Evolutionary conservation across 1,139 yeast genomes (phyloP).

Genomic region (Yamadazyma siamensis): DNA sequence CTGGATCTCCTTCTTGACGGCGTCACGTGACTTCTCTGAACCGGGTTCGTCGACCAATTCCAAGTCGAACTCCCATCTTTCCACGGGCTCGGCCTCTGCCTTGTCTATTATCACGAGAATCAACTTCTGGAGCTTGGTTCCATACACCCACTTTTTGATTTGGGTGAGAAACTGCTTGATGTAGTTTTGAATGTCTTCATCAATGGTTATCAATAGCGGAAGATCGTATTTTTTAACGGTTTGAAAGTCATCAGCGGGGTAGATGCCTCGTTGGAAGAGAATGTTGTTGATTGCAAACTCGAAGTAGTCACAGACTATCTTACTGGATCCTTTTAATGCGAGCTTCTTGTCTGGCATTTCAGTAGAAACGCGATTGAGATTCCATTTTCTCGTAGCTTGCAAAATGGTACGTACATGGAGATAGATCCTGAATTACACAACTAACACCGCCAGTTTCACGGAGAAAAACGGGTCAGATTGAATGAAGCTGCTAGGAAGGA

Average conservation of each 20-base stretch:
- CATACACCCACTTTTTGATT: constrained; percentile 76
- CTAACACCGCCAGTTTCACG: constrained; percentile 52
- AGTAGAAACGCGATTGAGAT: neutral
- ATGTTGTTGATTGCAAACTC: constrained; percentile 78
- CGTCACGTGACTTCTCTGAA: constrained; percentile 37
- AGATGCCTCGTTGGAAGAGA: constrained; percentile 84
- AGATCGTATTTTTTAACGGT: constrained; percentile 79
- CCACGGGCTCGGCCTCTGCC: constrained; percentile 65
- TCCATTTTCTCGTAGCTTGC: too few relatives aligned
- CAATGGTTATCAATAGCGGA: constrained; percentile 68
- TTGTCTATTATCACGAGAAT: constrained; percentile 71
- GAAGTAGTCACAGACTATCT: constrained; percentile 78
- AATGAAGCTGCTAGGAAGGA: constrained; percentile 53
- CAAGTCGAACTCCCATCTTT: constrained; percentile 83
- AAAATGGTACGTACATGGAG: constrained; percentile 1
- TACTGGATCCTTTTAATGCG: constrained; percentile 74
- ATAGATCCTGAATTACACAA: too few relatives aligned
- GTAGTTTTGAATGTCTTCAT: constrained; percentile 73
- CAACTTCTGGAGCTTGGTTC: constrained; percentile 65
- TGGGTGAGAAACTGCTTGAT: constrained; percentile 69
- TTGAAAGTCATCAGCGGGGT: constrained; percentile 84
- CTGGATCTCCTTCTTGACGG: constrained; percentile 73
- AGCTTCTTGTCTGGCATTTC: constrained; percentile 33
- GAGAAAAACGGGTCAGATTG: constrained; percentile 59
- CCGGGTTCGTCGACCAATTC: constrained; percentile 28